Evolutionary conservation across 495 filamentous ascomycete genomes (phyloP).

Genomic region (Acidomyces sp.): DNA sequence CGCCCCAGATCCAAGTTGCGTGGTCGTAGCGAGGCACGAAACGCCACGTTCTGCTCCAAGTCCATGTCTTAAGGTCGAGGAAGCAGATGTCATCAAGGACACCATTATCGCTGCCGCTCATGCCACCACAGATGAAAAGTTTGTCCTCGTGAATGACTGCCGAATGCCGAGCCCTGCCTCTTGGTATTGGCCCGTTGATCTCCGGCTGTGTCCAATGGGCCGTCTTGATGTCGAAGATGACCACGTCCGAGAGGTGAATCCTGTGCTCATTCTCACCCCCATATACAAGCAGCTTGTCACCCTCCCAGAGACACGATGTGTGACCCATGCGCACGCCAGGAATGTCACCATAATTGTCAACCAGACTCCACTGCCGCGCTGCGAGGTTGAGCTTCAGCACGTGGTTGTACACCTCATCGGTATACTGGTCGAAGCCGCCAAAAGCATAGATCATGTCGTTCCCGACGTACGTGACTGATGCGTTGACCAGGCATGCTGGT

Average conservation of each 20-base stretch:
- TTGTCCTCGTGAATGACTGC: slow-evolving; percentile 93
- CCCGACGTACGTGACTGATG: slow-evolving; percentile 91
- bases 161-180: slow-evolving; percentile 82
- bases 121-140: slow-evolving; percentile 82
- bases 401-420: slow-evolving; percentile 98
- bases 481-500: slow-evolving; percentile 91
- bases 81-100: slow-evolving; percentile 93
- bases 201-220: slow-evolving; percentile 89
- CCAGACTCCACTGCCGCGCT: slow-evolving; percentile 80
- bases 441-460: slow-evolving; percentile 96
- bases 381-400: slow-evolving; percentile 76
- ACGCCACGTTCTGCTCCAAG: slow-evolving; percentile 91
- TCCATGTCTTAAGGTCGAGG: slow-evolving; percentile 91
- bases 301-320: slow-evolving; percentile 87
- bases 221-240: slow-evolving; percentile 87
- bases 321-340: slow-evolving; percentile 97
- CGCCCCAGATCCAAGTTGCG: slow-evolving; percentile 79
- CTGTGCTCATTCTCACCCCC: slow-evolving; percentile 96
- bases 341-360: slow-evolving; percentile 98
- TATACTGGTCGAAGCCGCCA: slow-evolving; percentile 97
- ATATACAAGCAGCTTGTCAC: slow-evolving; percentile 87
- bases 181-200: slow-evolving; percentile 66
- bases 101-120: slow-evolving; percentile 73
- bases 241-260: slow-evolving; percentile 86
- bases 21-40: slow-evolving; percentile 93